Evolutionary conservation across 495 filamentous ascomycete species (phyloP).

Genomic region (Apodospora peruviana): DNA sequence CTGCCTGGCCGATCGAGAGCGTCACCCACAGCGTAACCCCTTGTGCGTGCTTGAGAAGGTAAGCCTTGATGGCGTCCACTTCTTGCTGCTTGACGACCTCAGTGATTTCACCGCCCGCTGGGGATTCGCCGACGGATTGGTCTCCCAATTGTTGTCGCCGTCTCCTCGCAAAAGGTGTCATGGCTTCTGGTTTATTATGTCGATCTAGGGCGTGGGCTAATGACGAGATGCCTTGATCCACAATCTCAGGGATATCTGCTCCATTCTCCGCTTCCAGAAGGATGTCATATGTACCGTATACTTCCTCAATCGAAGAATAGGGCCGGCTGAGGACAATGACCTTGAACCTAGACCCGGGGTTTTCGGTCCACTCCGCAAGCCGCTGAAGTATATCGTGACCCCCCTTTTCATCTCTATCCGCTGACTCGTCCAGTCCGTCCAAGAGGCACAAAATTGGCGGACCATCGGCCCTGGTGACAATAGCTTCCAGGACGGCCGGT

Average conservation of each 20-base stretch:
- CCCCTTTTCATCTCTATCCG: not conserved
- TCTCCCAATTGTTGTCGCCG: not conserved
- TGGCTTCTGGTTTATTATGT: not conserved
- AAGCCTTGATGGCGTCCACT: not conserved
- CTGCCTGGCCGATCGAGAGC: not conserved
- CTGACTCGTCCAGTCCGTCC: not conserved
- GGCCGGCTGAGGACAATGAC: not conserved
- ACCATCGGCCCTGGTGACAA: not conserved
- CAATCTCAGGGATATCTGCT: not conserved
- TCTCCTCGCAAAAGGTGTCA: not conserved
- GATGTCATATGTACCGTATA: not conserved
- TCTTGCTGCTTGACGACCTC: not conserved
- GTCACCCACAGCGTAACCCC: not conserved
- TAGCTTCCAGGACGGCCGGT: not conserved
- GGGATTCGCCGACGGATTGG: not conserved
- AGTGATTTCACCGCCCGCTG: not conserved
- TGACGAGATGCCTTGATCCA: not conserved
- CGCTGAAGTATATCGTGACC: not conserved
- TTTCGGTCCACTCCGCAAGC: not conserved
- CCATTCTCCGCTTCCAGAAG: not conserved
- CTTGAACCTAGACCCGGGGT: not conserved
- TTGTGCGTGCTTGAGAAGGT: not conserved
- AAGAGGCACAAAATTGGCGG: not conserved
- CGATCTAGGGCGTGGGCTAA: not conserved
- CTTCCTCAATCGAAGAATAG: not conserved